Base-by-base conservation (phyloP, 2,329 filamentous ascomycete genomes). In the Cytospora piceae region DNA sequence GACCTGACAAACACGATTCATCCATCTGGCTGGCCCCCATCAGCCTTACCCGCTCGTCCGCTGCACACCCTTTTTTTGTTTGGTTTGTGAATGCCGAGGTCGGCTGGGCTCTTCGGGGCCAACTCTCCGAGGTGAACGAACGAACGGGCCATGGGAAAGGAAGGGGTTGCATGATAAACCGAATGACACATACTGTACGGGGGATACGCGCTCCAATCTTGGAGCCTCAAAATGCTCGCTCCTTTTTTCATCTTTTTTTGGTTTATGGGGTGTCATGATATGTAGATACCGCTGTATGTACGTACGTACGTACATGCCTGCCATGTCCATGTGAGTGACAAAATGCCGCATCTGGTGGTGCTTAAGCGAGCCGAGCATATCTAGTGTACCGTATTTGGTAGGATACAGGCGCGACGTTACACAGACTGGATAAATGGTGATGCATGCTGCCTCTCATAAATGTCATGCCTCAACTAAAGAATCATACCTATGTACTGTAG, bases 1-100 rank as follows among this genome's bases (percentile, higher is more conserved):
- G 42, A 29, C 57, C 55, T 37, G 42, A 60, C 64, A 60, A 58
- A 66, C 51, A 59, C 32, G 29, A 59, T 62, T 54, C 49, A 31
- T 31, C 34, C 12, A 12, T 9, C 12, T 37, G 34, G 34, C 34
- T 37, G 34, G 14, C 12, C 12, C 39, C 39, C 54, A 55, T 65
- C 63, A 65, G 59, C 63, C 63, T 63, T 65, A 63, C 63, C 63
- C 59, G 58, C 56, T 65, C 66, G 63, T 49, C 59, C 63, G 63
- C 53, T 55, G 66, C 52, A 55, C 15, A 20, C 4, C 11, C 8
- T 42, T 42, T 17, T 17, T 39, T 6, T 39, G 9, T 34, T 34
- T 6, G 3, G 8, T 14, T 46, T 8, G 46, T 8, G 46, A 49
- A n/a, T 67, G 66, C 66, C 66, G 66, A 67, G 63, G 66, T 65